A percentile compares a stretch with the other conserved stretches of the same genome.
Evolutionary conservation across 164 flowering plant species (phyloP).

Genomic region (Litsea cubeba): DNA sequence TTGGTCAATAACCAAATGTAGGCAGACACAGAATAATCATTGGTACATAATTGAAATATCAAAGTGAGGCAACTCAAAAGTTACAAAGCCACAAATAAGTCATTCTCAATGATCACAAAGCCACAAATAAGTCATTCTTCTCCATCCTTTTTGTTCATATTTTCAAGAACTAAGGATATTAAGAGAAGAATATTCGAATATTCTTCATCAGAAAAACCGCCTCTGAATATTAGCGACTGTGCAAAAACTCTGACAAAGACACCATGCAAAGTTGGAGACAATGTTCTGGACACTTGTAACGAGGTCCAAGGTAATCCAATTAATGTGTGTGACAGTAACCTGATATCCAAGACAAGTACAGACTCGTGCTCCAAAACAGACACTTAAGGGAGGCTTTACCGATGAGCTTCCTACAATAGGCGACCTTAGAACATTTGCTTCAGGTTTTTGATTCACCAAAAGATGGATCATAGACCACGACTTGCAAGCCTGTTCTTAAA

Average conservation of each 20-base stretch:
- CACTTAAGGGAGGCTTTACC: too few relatives aligned
- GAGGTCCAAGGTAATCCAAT: neutral
- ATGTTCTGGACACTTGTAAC: neutral
- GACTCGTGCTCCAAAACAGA: too few relatives aligned
- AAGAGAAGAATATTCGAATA: neutral
- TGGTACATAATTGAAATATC: too few relatives aligned
- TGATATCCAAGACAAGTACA: too few relatives aligned
- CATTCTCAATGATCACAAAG: neutral
- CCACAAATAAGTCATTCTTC: neutral
- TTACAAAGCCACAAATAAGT: neutral
- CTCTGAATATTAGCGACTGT: neutral
- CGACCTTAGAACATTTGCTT: too few relatives aligned
- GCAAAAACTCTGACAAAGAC: neutral
- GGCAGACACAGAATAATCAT: neutral
- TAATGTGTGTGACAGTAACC: neutral
- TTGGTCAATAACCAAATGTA: neutral
- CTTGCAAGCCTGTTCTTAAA: neutral
- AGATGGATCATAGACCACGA: neutral
- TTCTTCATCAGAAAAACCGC: neutral
- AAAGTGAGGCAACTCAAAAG: neutral
- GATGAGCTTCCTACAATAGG: too few relatives aligned
- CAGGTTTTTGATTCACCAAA: neutral
- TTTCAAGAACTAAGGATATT: neutral
- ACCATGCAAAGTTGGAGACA: neutral
- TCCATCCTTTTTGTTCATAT: neutral